Percentiles rank a stretch among this genome's conserved stretches.
These are phyloP conservation scores for Saccharomycopsis fermentans DNA, from an alignment of 805 yeast genomes.

Conservation along the genomic window DNA sequence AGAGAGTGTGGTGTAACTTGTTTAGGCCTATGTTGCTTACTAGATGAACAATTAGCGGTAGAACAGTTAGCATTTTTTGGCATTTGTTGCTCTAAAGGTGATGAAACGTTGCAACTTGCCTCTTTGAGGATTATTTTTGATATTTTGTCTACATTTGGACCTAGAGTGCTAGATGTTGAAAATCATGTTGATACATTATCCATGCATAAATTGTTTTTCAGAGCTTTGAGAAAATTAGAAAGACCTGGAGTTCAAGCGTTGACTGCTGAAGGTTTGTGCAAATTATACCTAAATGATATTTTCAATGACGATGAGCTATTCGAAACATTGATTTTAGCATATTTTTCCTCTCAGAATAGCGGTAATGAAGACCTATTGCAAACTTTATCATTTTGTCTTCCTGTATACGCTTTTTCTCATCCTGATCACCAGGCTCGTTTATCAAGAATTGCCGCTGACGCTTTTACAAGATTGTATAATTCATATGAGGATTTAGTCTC, in stretches of 20 bases:
- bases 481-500: conserved; percentile 30
- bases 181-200: conserved; percentile 57
- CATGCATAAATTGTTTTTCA: conserved; percentile 59
- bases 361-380: conserved; percentile 62
- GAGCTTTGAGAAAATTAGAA: conserved; percentile 45
- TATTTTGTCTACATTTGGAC: conserved; percentile 68
- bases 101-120: conserved; percentile 48
- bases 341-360: conserved; percentile 60
- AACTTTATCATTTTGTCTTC: conserved; percentile 76
- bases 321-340: conserved; percentile 60
- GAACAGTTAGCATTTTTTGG: conserved; percentile 58
- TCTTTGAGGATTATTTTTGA: conserved; percentile 70
- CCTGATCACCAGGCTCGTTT: conserved; percentile 58
- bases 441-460: conserved; percentile 55
- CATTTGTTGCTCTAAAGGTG: conserved; percentile 57
- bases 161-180: conserved; percentile 48
- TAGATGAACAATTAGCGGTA: conserved; percentile 57
- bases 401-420: conserved; percentile 78
- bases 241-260: conserved; percentile 63
- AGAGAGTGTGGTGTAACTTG: conserved; percentile 62
- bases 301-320: conserved; percentile 61
- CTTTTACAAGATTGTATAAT: conserved; percentile 46
- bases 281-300: conserved; percentile 68
- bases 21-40: conserved; percentile 68
- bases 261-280: conserved; percentile 81